Percentiles rank a stretch among this genome's conserved stretches.
Evolutionary conservation across 164 flowering plant species (phyloP).

Genomic region (Stephania japonica): DNA sequence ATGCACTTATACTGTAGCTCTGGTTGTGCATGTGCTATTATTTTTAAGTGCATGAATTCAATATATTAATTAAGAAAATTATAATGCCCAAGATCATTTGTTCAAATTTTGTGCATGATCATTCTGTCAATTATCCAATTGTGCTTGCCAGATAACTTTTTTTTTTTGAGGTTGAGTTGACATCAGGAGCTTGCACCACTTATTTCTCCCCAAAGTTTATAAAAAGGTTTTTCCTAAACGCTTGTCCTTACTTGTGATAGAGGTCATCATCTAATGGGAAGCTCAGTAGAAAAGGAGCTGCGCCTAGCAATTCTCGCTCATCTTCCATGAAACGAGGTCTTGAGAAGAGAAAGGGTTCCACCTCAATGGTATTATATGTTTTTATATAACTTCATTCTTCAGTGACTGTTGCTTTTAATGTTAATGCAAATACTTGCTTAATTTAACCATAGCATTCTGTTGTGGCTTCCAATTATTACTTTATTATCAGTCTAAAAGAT

Average conservation of each 20-base stretch:
- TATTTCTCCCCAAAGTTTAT: neutral
- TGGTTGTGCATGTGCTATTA: neutral
- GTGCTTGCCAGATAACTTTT: neutral
- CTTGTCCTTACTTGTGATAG: slow-evolving; percentile 25
- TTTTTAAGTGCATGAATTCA: neutral
- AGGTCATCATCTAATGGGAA: slow-evolving; percentile 59
- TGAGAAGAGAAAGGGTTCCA: slow-evolving; percentile 54
- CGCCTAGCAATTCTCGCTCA: slow-evolving; percentile 43
- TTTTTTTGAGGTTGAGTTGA: neutral
- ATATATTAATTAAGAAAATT: neutral
- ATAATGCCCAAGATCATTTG: neutral
- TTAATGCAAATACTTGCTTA: no score
- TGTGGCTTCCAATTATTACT: no score
- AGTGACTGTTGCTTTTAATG: no score
- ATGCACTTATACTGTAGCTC: neutral
- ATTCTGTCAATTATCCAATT: neutral
- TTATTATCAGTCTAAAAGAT: no score
- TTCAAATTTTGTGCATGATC: neutral
- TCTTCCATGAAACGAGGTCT: slow-evolving; percentile 49
- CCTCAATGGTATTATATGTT: slow-evolving; percentile 47
- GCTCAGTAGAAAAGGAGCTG: slow-evolving; percentile 43
- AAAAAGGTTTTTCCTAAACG: neutral
- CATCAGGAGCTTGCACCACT: neutral
- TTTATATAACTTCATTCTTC: no score
- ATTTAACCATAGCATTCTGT: no score